Percentiles rank a stretch among this genome's conserved stretches.
phyloP scores from a whole-genome alignment of 2,329 filamentous ascomycete species.

The Curvularia spicifera region DNA sequence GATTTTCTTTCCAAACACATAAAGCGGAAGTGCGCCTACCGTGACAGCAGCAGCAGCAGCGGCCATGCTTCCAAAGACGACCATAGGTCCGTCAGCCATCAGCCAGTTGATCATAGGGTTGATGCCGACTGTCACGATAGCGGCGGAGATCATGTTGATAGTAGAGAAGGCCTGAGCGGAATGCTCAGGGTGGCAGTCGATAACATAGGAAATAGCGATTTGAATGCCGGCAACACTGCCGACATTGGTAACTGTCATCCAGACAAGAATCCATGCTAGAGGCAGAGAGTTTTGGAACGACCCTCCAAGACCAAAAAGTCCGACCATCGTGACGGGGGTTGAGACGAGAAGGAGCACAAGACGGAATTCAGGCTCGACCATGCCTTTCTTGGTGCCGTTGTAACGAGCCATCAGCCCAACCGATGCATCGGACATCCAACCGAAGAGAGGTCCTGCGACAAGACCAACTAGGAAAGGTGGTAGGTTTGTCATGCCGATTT shows the following conservation, averaged over 20 bases:
- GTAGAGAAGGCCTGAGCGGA: constrained; percentile 20
- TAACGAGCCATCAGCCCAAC: constrained; percentile 17
- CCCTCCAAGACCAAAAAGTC: constrained; percentile 15
- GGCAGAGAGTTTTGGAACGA: constrained; percentile 13
- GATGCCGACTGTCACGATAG: constrained; percentile 5
- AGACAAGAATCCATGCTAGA: constrained; percentile 19
- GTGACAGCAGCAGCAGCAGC: constrained; percentile 10
- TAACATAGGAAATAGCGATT: constrained; percentile 19
- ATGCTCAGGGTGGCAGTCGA: constrained; percentile 22
- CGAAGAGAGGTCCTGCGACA: constrained; percentile 16
- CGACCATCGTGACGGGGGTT: constrained; percentile 16
- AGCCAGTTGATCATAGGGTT: constrained; percentile 17
- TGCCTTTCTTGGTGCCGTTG: constrained; percentile 20
- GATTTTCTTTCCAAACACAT: constrained; percentile 23
- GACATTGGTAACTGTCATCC: constrained; percentile 16
- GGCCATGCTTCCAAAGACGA: constrained; percentile 10
- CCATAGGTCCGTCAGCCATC: not conserved
- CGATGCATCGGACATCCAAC: constrained; percentile 21
- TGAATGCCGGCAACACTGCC: constrained; percentile 15
- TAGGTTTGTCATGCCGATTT: constrained; percentile 23
- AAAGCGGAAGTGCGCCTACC: constrained; percentile 10
- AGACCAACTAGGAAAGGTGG: constrained; percentile 18
- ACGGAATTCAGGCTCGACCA: constrained; percentile 23
- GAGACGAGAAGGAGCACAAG: constrained; percentile 19
- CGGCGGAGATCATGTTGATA: constrained; percentile 17